These are phyloP conservation scores for Cicer bijugum DNA, from an alignment of 306 rosid species.

Conservation along the genomic window DNA sequence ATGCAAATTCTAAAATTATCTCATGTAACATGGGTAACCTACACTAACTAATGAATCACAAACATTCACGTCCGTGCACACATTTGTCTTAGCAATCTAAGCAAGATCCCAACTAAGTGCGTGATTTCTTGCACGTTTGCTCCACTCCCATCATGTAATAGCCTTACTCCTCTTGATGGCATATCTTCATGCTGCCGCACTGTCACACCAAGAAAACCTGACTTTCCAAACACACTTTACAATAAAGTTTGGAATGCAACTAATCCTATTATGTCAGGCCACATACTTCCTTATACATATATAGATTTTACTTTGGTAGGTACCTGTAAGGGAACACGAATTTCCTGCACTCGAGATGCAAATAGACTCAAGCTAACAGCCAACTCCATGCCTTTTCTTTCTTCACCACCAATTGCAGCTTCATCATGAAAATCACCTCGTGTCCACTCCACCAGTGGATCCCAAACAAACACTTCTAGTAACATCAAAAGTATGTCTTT, in stretches of 20 bases:
- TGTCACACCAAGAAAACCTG: conserved; percentile 5
- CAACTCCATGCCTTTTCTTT: conserved; percentile 98
- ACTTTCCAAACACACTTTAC: conserved; percentile 5
- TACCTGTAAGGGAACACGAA: conserved; percentile 96
- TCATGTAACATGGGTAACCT: conserved; percentile 32
- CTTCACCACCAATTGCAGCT: conserved; percentile 98
- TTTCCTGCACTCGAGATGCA: conserved; percentile 98
- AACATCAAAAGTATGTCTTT: conserved; percentile 89
- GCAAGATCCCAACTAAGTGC: background rate
- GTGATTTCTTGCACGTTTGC: background rate
- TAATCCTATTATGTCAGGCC: conserved; percentile 23
- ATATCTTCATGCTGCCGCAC: background rate
- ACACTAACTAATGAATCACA: conserved; percentile 31
- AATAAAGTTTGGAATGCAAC: conserved; percentile 12
- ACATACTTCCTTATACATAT: conserved; percentile 33
- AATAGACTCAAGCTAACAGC: conserved; percentile 97
- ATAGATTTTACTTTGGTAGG: conserved; percentile 32
- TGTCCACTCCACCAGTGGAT: conserved; percentile 97
- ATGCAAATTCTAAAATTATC: conserved; percentile 9
- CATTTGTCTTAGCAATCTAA: conserved; percentile 26
- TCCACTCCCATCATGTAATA: background rate
- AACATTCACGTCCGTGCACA: conserved; percentile 28
- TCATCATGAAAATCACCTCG: conserved; percentile 96
- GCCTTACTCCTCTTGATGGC: conserved; percentile 3
- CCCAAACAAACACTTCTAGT: conserved; percentile 95